phyloP scores from a whole-genome alignment of 345 rosid genomes.

The Eucalyptus virginea region DNA sequence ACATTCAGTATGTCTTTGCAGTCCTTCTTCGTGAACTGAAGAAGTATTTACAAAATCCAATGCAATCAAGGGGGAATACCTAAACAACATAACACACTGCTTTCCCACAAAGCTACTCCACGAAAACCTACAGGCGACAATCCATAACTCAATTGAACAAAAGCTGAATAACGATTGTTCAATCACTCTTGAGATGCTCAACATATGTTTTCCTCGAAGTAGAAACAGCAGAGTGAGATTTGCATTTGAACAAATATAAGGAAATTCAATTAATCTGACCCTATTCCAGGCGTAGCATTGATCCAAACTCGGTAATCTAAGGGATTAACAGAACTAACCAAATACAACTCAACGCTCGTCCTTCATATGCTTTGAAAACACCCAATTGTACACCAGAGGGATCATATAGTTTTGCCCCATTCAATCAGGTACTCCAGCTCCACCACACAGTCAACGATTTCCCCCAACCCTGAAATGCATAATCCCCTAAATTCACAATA shows the following conservation, averaged over 20 bases:
- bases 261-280: too few relatives aligned
- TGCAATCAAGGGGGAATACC: not conserved
- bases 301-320: too few relatives aligned
- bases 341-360: not conserved
- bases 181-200: too few relatives aligned
- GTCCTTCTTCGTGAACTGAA: not conserved
- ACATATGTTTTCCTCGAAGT: rapidly evolving
- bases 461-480: too few relatives aligned
- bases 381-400: not conserved
- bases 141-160: not conserved
- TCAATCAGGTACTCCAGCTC: too few relatives aligned
- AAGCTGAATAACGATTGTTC: too few relatives aligned
- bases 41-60: not conserved
- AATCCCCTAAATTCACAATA: too few relatives aligned
- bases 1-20: not conserved
- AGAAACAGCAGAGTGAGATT: too few relatives aligned
- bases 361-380: not conserved
- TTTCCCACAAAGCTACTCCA: not conserved
- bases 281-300: rapidly evolving
- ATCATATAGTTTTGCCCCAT: not conserved
- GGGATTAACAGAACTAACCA: not conserved
- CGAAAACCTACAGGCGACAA: not conserved
- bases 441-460: too few relatives aligned
- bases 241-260: rapidly evolving
- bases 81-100: not conserved